Base-by-base conservation (phyloP, 805 yeast species). In the Lachancea thermotolerans region DNA sequence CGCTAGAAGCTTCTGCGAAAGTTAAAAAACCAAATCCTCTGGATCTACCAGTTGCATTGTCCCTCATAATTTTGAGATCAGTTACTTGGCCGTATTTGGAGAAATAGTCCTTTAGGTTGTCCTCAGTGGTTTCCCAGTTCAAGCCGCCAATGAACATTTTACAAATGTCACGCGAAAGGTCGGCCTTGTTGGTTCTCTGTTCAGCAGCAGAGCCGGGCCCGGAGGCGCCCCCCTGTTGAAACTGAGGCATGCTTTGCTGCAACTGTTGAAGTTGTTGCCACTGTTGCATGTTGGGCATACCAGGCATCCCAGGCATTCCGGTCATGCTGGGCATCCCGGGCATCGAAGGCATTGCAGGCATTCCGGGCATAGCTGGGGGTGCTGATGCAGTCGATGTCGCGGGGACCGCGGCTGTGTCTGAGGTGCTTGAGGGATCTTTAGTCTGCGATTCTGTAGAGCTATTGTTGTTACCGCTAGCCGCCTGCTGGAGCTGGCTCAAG, bases 111-210 rank as follows among this genome's bases (percentile, higher is more conserved):
- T 75, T 80, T 67, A 91, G 70, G 30, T 84, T 79, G 51, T 89
- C 95, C 60, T 91, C 98, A 11, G 90, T 82, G 12, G 99, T 91
- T 61, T 91, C 97, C 98, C 98, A 91, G 60, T 91, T 93, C 57
- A 91, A 78, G 41, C 99, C 99, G 51, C 99, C 99, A 65, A 88
- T 79, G 59, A 89, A 89, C 95, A 89, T 85, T 62, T 89, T 89
- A 44, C 95, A 95, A 52, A 81, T 81, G 57, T 86, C 96, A 52
- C 81, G 77, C 51, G 77, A 66, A 51, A 78, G 62, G 64, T 79
- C 77, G 12, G 77, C 78, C 48, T 67, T 73, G 56, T 48, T 53
- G 54, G 39, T 54, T 55, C 16, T 46, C 46, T 52, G 34, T 45
- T 55, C 42, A 41, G 55, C 54, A 42, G 49, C 34, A 50, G 59